Conservation (phyloP, 306 rosid genomes). For the Sicyos edulis region DNA sequence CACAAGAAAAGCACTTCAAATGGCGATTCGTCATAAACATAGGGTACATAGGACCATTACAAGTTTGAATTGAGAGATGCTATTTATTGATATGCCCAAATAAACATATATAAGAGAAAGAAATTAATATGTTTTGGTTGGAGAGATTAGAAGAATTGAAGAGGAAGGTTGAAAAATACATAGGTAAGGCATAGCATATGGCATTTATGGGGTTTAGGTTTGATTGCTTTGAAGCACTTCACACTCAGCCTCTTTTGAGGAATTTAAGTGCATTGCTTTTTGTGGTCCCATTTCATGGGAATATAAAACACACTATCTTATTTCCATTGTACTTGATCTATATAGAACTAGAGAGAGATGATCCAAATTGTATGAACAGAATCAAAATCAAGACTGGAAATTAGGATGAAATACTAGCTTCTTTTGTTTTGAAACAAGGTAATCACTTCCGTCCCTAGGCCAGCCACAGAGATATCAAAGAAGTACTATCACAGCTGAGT, state of each 20-base stretch:
- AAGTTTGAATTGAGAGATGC: neutral
- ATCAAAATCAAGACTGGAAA: no score
- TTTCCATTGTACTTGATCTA: neutral
- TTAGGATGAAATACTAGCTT: neutral
- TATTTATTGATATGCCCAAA: constrained; percentile 3
- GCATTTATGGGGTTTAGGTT: constrained; percentile 19
- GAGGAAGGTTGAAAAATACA: constrained; percentile 10
- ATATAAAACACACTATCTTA: neutral
- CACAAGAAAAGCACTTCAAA: no score
- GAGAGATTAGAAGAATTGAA: neutral
- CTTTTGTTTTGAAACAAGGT: no score
- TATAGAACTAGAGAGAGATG: neutral
- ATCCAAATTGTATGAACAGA: constrained; percentile 9
- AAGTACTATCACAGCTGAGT: no score
- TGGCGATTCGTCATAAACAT: no score
- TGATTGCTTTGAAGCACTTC: neutral
- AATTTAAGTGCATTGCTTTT: neutral
- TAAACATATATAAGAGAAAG: neutral
- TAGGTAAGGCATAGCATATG: constrained; percentile 9
- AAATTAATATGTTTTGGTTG: neutral
- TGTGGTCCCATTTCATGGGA: constrained; percentile 9
- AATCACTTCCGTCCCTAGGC: no score
- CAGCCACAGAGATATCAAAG: no score
- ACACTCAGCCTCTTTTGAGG: constrained; percentile 2
- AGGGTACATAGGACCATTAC: no score